Evolutionary conservation across 2,329 filamentous ascomycete genomes (phyloP).

Genomic region (Coniosporium tulheliwenetii): DNA sequence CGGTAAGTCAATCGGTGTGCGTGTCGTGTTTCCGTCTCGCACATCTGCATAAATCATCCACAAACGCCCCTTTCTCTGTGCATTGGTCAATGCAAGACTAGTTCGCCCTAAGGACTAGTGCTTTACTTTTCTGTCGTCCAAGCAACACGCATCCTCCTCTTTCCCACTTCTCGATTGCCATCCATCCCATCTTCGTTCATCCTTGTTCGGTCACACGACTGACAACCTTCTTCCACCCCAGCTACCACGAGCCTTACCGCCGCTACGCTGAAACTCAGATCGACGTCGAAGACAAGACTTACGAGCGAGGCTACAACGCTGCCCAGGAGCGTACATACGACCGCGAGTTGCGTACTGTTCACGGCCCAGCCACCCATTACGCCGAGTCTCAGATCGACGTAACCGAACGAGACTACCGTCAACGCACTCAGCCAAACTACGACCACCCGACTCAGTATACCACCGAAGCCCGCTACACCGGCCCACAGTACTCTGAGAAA

Average conservation of each 20-base stretch:
- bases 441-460: constrained; percentile 2
- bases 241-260: constrained; percentile 40
- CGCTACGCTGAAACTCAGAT: constrained; percentile 49
- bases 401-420: constrained; percentile 31
- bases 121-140: constrained; percentile 4
- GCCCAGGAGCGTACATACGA: constrained; percentile 16
- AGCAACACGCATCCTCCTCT: constrained; percentile 2
- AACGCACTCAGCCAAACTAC: constrained; percentile 12
- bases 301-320: constrained; percentile 5
- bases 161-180: too few species aligned
- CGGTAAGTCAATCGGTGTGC: constrained; percentile 22
- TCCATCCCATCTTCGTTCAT: constrained; percentile 1
- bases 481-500: constrained; percentile 9
- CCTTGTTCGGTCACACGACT: not conserved
- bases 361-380: constrained; percentile 34
- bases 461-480: constrained; percentile 11
- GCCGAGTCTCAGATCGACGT: constrained; percentile 42
- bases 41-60: too few species aligned
- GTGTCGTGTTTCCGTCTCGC: too few species aligned
- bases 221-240: constrained; percentile 17
- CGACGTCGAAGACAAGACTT: constrained; percentile 42
- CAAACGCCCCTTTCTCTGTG: constrained; percentile 3
- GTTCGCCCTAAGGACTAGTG: not conserved
- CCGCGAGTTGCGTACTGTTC: constrained; percentile 29
- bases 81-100: constrained; percentile 1